Percentiles rank a stretch among this genome's conserved stretches.
Conservation (phyloP, 129 eudicot genomes). For the Arctium minus region DNA sequence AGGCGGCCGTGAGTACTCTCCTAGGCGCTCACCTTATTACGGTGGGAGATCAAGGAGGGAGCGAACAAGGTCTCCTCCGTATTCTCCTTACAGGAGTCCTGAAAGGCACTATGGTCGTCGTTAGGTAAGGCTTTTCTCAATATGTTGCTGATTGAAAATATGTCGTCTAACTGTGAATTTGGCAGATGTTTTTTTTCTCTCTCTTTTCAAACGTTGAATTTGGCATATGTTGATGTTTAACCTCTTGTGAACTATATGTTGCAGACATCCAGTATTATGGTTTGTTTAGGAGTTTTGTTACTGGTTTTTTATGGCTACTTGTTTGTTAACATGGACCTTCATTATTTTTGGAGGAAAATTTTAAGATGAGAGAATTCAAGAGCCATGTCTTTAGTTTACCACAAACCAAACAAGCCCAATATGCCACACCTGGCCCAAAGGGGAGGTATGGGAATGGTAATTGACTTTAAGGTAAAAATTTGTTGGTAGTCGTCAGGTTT, state of each 20-base stretch:
- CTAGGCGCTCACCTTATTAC: constrained; percentile 62
- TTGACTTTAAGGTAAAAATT: too few species aligned
- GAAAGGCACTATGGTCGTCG: constrained; percentile 76
- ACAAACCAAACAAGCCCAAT: background rate
- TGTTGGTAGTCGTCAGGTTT: too few species aligned
- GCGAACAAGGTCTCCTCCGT: constrained; percentile 61
- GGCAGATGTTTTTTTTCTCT: background rate
- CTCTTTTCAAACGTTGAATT: background rate
- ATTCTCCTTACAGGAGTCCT: constrained; percentile 63
- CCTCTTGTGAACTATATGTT: background rate
- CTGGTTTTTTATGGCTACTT: background rate
- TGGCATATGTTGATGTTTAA: constrained; percentile 12
- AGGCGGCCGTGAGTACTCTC: constrained; percentile 76
- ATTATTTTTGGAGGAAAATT: background rate
- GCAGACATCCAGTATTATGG: background rate
- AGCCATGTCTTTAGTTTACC: background rate
- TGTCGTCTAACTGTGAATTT: constrained; percentile 11
- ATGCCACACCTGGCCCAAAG: background rate
- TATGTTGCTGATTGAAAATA: background rate
- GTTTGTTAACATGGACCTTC: background rate
- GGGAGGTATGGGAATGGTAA: too few species aligned
- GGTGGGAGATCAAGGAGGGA: constrained; percentile 94
- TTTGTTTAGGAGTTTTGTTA: background rate
- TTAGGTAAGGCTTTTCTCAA: constrained; percentile 31
- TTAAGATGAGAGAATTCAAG: background rate